A percentile compares a stretch with the other conserved stretches of the same genome.
These are phyloP conservation scores for Leishmania mexicana DNA, from an alignment of 208 protist species.

Conservation along the genomic window DNA sequence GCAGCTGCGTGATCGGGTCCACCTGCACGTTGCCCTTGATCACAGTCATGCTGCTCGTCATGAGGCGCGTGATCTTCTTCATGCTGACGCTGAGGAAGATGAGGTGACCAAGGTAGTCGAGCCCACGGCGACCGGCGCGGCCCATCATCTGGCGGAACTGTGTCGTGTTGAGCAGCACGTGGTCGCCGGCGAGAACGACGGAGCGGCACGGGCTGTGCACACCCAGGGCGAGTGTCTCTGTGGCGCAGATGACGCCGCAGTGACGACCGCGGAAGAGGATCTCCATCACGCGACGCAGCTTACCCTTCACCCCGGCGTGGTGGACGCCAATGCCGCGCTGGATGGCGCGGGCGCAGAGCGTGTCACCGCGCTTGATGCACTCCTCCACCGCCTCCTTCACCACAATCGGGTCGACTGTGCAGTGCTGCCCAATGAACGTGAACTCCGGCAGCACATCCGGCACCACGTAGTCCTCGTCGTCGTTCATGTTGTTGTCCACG, in stretches of 20 bases:
- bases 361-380: slow-evolving; percentile 73
- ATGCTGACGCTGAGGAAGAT: slow-evolving; percentile 93
- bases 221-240: slow-evolving; percentile 94
- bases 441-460: slow-evolving; percentile 90
- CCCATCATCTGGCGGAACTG: slow-evolving; percentile 96
- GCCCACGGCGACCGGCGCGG: slow-evolving; percentile 95
- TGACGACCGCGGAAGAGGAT: slow-evolving; percentile 91
- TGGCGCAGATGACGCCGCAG: slow-evolving; percentile 93
- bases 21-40: slow-evolving; percentile 93
- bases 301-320: slow-evolving; percentile 89
- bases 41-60: slow-evolving; percentile 92
- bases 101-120: slow-evolving; percentile 94
- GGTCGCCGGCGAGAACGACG: slow-evolving; percentile 93
- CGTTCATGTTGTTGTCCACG: slow-evolving; percentile 42
- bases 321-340: slow-evolving; percentile 93
- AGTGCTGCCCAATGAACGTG: slow-evolving; percentile 78
- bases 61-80: slow-evolving; percentile 88
- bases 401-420: slow-evolving; percentile 45
- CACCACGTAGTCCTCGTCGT: slow-evolving; percentile 66
- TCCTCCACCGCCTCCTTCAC: slow-evolving; percentile 56
- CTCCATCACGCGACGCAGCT: slow-evolving; percentile 91
- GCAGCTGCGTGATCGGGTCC: slow-evolving; percentile 83
- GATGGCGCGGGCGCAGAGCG: slow-evolving; percentile 73
- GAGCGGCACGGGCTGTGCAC: slow-evolving; percentile 96
- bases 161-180: slow-evolving; percentile 91